A percentile compares a stretch with the other conserved stretches of the same genome.
phyloP scores from a whole-genome alignment of 352 stramenopile genomes.

The Phytophthora cajani region DNA sequence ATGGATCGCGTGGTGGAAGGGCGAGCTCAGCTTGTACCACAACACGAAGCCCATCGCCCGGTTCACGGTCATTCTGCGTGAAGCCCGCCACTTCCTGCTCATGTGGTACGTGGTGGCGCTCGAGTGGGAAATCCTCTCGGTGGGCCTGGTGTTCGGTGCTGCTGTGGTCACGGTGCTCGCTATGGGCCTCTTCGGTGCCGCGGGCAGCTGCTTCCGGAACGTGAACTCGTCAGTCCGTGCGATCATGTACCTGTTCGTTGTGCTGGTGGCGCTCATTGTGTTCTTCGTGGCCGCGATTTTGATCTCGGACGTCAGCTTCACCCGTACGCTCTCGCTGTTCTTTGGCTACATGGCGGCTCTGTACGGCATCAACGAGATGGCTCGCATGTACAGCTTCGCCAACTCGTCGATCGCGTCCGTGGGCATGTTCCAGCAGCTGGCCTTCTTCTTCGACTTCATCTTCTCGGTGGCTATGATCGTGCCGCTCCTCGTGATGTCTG shows the following conservation, averaged over 20 bases:
- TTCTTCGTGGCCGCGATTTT: slow-evolving; percentile 62
- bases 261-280: slow-evolving; percentile 44
- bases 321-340: slow-evolving; percentile 66
- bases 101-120: slow-evolving; percentile 89
- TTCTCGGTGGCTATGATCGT: slow-evolving; percentile 80
- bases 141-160: slow-evolving; percentile 66
- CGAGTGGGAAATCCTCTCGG: slow-evolving; percentile 56
- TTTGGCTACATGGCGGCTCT: slow-evolving; percentile 80
- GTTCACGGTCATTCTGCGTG: slow-evolving; percentile 77
- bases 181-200: slow-evolving; percentile 56
- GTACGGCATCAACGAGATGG: slow-evolving; percentile 88
- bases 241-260: slow-evolving; percentile 51
- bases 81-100: slow-evolving; percentile 82
- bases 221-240: slow-evolving; percentile 55
- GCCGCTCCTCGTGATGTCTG: slow-evolving; percentile 80
- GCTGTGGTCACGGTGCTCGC: slow-evolving; percentile 61
- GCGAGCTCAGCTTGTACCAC: slow-evolving; percentile 73
- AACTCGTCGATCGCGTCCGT: slow-evolving; percentile 67
- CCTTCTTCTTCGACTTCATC: slow-evolving; percentile 89
- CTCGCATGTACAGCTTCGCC: slow-evolving; percentile 84
- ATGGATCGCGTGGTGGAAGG: slow-evolving; percentile 89
- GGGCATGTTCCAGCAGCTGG: slow-evolving; percentile 78
- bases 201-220: slow-evolving; percentile 38
- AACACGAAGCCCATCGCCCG: slow-evolving; percentile 76
- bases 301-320: slow-evolving; percentile 44